Evolutionary conservation across 192 early-diverging fungal genomes (phyloP), one percentile per base, ranked within the genome.

Genomic region (Entophlyctis luteolus): DNA sequence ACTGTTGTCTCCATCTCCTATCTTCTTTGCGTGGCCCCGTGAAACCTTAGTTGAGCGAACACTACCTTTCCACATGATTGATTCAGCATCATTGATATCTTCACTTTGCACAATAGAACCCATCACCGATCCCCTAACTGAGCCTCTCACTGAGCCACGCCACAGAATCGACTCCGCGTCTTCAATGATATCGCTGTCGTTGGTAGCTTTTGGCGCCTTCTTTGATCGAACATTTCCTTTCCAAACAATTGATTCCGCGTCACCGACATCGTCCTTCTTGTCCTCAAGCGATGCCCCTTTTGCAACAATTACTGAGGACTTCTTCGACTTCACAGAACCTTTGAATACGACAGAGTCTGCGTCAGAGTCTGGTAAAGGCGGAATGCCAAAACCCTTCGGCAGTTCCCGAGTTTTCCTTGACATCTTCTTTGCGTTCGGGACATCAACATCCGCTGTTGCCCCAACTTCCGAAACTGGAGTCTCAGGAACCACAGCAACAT

Each of bases 241-340:
- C 54, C 54, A 68, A 8, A 68, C 67, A 27, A 68, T 48, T 32
- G 55, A 46, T 18, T 54, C 49, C 33, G 33, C 50, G 27, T 59
- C 55, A 31, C 48, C 55, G 28, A 58, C 22, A 22, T 14, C 5
- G 4, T 29, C 31, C n/a, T n/a, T n/a, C n/a, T n/a, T n/a, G 16
- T 12, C 25, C 25, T 14, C 12, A n/a, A 42, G 8, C 39, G 8
- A n/a, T n/a, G 39, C 8, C 8, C n/a, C 10, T 42, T 8, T 12
- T 42, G 39, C 39, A n/a, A 42, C 39, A n/a, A 42, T n/a, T 42
- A n/a, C 20, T 12, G 52, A 12, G 28, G 20, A 37, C 22, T 66
- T 53, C 33, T 66, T 66, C 12, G 50, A 55, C 32, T 66, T 66
- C 4, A 66, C 63, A 42, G 12, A 5, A 28, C 63, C 63, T 6